Base-by-base conservation (phyloP, 768 basidiomycete genomes). In the Gloeophyllum trabeum region DNA sequence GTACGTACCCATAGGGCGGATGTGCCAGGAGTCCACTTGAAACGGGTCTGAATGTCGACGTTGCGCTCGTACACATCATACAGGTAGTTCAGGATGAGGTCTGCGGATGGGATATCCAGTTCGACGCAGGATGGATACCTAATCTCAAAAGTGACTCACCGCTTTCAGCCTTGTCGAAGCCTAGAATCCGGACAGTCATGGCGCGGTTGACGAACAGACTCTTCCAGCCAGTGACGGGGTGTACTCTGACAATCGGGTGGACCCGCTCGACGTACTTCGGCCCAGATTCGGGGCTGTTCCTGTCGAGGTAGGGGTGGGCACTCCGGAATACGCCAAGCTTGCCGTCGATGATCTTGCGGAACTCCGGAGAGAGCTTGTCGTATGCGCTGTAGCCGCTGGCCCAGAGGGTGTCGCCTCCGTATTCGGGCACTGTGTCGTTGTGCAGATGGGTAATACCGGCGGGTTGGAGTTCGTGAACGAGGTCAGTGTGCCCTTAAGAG, bases 221-320 rank as follows among this genome's bases (percentile, higher is more conserved):
- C 57, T 79, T 76, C 53, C 76, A 70, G n/a, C 75, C 75, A 0
- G 78, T 79, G 1, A 69, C 71, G 14, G 77, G 78, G 54, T 79
- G 77, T 12, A 63, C 58, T 44, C 76, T 70, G 44, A 79, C 75
- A 49, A 75, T 41, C 4, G 73, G 71, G 54, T 74, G 75, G 68
- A 70, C 68, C 58, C 45, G 73, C 73, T 28, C 72, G 63, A 13
- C 73, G 60, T 1, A 73, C 70, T 0, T 70, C 71, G 18, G 63
- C 65, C 6, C 62, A 55, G 20, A 58, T 57, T 39, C 53, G 52
- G 1, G 75, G 70, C 44, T 58, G 53, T n/a, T 73, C 70, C 79
- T 76, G 2, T 54, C 54, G 16, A 75, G 68, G 16, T 72, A 75
- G 4, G 70, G 69, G 51, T 79, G 77, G 5, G 79, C 60, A 12